Evolutionary conservation across 108 stramenopile species (phyloP).

Genomic region (Nannochloropsis oceanica): DNA sequence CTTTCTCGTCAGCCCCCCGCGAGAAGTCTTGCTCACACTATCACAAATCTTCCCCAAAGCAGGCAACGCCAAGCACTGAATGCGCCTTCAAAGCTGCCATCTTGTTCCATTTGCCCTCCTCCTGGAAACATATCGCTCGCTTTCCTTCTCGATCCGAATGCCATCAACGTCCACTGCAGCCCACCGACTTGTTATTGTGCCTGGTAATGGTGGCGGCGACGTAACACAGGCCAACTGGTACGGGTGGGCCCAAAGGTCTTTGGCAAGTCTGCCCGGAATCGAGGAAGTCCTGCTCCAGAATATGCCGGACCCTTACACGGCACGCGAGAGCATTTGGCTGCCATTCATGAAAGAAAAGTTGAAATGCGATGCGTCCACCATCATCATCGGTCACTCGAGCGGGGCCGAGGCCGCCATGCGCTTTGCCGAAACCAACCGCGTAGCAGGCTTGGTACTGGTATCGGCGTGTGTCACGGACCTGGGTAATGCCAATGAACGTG

Average conservation of each 20-base stretch:
- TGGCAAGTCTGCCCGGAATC: neutral
- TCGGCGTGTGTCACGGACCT: neutral
- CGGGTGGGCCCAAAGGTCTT: neutral
- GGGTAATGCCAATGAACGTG: neutral
- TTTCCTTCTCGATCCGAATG: neutral
- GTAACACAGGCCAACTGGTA: constrained; percentile 1
- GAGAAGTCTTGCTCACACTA: no score
- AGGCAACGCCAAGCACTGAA: no score
- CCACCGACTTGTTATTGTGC: neutral
- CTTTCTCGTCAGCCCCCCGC: no score
- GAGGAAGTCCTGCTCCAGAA: neutral
- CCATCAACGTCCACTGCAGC: neutral
- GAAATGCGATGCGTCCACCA: neutral
- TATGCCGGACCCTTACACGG: neutral
- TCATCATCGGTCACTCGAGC: neutral
- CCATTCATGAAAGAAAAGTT: neutral
- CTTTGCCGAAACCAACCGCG: neutral
- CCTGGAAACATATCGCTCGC: neutral
- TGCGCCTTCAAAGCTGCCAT: neutral
- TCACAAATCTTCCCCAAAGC: no score
- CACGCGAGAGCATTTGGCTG: neutral
- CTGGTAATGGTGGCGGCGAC: neutral
- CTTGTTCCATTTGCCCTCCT: neutral
- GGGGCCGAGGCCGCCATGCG: neutral
- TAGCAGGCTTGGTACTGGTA: neutral